A percentile compares a stretch with the other conserved stretches of the same genome.
Evolutionary conservation across 1,284 basidiomycete species (phyloP).

Genomic region (Cerrena zonata): DNA sequence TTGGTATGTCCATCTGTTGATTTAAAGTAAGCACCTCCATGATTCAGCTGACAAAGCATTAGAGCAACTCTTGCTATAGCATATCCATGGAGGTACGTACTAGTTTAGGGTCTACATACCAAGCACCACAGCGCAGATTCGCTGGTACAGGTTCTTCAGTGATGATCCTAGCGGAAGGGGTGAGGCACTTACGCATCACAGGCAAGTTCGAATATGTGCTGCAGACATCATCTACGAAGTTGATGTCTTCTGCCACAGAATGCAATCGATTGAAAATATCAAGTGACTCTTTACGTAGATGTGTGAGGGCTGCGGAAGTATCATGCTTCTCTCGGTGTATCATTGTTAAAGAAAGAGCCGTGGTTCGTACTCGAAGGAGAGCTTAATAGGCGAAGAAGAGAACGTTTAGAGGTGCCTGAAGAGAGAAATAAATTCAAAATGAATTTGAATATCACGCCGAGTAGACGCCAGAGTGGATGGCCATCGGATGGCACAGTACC

Average conservation of each 20-base stretch:
- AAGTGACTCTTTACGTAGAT: slow-evolving; percentile 60
- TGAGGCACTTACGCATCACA: slow-evolving; percentile 49
- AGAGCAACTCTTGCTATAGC: slow-evolving; percentile 2
- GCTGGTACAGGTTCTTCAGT: slow-evolving; percentile 39
- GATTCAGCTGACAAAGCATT: slow-evolving; percentile 13
- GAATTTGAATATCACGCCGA: too few relatives aligned
- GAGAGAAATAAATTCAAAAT: too few relatives aligned
- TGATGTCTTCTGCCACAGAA: slow-evolving; percentile 74
- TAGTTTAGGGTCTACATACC: slow-evolving; percentile 79
- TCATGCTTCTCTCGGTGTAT: not conserved
- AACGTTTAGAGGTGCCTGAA: too few relatives aligned
- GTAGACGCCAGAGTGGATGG: too few relatives aligned
- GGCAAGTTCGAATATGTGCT: slow-evolving; percentile 54
- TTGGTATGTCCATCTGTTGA: slow-evolving; percentile 91
- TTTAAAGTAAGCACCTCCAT: slow-evolving; percentile 79
- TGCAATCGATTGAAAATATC: slow-evolving; percentile 83
- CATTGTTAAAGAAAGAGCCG: too few relatives aligned
- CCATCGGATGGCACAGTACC: too few relatives aligned
- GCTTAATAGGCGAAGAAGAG: too few relatives aligned
- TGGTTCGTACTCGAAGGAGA: too few relatives aligned
- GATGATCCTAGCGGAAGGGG: not conserved
- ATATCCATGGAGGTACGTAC: slow-evolving; percentile 31
- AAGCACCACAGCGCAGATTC: slow-evolving; percentile 89
- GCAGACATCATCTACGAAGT: slow-evolving; percentile 61
- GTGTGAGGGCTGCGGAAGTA: slow-evolving; percentile 35